These are phyloP conservation scores for Aquilaria agallochum DNA, from an alignment of 441 rosid species.

Conservation along the genomic window DNA sequence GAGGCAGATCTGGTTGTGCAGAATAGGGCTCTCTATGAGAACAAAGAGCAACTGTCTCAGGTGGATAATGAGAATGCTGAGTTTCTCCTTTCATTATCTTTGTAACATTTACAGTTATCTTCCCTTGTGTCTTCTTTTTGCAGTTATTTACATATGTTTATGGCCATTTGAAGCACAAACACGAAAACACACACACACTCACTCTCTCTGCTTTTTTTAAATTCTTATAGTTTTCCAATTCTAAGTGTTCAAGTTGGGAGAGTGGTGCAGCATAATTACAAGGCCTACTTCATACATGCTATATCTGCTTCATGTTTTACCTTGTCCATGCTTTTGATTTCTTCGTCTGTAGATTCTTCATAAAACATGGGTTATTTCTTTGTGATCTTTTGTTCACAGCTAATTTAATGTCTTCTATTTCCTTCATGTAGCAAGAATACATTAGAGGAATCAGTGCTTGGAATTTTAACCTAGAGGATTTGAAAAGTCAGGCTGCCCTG, in stretches of 20 bases:
- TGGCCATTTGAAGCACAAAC: too few species aligned
- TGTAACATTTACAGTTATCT: too few species aligned
- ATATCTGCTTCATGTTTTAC: too few species aligned
- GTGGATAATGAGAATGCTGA: constrained; percentile 22
- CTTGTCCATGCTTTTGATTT: too few species aligned
- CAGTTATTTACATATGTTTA: too few species aligned
- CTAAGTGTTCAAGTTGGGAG: not conserved
- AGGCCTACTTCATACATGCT: too few species aligned
- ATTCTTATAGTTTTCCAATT: not conserved
- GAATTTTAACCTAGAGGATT: constrained; percentile 86
- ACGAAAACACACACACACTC: not conserved
- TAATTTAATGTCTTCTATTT: not conserved
- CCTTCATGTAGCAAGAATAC: constrained; percentile 67
- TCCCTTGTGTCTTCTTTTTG: too few species aligned
- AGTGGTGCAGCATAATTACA: too few species aligned
- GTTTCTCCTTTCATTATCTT: constrained; percentile 1
- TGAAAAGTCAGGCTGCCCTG: constrained; percentile 71
- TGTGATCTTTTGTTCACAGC: constrained; percentile 2
- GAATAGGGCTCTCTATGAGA: constrained; percentile 59
- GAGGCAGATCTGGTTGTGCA: constrained; percentile 67
- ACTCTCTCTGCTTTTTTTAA: not conserved
- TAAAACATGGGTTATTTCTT: not conserved
- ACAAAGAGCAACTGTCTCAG: constrained; percentile 78
- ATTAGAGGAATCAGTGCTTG: constrained; percentile 85
- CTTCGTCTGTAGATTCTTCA: not conserved